Conservation (phyloP, 345 rosid genomes). For the Eutrema japonicum region DNA sequence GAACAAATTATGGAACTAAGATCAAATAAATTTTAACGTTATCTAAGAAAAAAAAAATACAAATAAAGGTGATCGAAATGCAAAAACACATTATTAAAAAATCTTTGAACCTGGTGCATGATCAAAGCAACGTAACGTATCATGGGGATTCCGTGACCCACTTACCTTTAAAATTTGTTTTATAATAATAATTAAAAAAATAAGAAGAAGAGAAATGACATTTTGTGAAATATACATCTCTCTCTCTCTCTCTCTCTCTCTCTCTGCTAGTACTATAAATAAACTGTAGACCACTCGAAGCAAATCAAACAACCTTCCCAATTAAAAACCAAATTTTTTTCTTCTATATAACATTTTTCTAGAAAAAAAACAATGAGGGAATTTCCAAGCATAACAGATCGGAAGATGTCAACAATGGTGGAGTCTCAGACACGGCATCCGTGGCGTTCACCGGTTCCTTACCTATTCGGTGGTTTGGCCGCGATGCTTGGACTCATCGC, state of each 20-base stretch:
- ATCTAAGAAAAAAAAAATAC: background rate
- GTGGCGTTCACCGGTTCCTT: conserved; percentile 83
- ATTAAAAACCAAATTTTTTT: background rate
- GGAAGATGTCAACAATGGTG: conserved; percentile 26
- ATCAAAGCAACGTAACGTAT: conserved; percentile 41
- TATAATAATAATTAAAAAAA: background rate
- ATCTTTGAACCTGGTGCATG: conserved; percentile 35
- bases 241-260: background rate
- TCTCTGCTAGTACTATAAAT: conserved; percentile 35
- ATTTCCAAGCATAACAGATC: conserved; percentile 25
- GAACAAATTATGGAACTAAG: background rate
- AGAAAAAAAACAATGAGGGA: conserved; percentile 33
- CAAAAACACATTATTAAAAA: conserved; percentile 7
- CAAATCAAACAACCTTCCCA: conserved; percentile 20
- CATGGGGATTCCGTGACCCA: conserved; percentile 49
- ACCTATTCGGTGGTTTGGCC: conserved; percentile 75
- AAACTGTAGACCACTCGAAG: conserved; percentile 27
- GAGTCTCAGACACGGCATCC: conserved; percentile 49
- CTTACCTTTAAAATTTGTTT: conserved; percentile 23
- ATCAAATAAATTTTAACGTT: background rate
- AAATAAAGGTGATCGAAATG: background rate
- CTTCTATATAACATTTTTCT: background rate
- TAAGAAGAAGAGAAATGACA: background rate
- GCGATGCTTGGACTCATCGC: conserved; percentile 82
- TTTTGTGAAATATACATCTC: conserved; percentile 17